Evolutionary conservation across 139 green algal species (phyloP).

Genomic region (Eudorina sp.): DNA sequence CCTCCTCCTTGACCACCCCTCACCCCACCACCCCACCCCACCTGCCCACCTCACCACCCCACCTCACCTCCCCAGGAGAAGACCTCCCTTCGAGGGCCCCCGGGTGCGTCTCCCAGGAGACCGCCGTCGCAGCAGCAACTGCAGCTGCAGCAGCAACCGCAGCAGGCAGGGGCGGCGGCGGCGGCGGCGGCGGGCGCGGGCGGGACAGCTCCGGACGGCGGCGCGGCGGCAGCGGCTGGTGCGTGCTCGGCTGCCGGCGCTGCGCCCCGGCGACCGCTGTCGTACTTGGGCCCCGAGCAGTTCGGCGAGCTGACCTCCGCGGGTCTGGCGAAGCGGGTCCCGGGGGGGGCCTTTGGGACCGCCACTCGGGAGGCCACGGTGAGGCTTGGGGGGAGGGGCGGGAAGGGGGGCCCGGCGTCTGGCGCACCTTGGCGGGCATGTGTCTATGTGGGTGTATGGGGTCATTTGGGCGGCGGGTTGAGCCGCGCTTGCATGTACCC

Average conservation of each 20-base stretch:
- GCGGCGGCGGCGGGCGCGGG: neutral
- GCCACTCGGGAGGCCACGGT: slow-evolving; percentile 34
- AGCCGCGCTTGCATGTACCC: no score
- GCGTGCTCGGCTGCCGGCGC: no score
- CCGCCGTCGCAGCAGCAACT: neutral
- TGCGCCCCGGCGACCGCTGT: slow-evolving; percentile 8
- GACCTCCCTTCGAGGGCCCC: neutral
- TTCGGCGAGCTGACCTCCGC: slow-evolving; percentile 23
- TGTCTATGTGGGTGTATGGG: no score
- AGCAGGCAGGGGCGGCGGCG: neutral
- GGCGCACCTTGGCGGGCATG: no score
- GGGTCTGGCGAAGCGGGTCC: slow-evolving; percentile 43
- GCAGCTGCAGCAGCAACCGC: neutral
- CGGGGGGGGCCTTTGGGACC: slow-evolving; percentile 19
- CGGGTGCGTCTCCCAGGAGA: neutral
- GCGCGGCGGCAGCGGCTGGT: neutral
- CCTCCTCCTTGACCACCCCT: neutral
- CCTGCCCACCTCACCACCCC: neutral
- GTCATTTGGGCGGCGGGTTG: no score
- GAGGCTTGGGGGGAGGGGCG: neutral
- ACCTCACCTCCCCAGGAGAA: neutral
- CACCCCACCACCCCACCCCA: neutral
- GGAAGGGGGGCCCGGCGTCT: neutral
- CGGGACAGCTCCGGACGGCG: neutral
- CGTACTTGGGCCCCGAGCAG: slow-evolving; percentile 35